Evolutionary conservation across 148 eudicot genomes (phyloP).

Genomic region (Gaultheria prostrata): DNA sequence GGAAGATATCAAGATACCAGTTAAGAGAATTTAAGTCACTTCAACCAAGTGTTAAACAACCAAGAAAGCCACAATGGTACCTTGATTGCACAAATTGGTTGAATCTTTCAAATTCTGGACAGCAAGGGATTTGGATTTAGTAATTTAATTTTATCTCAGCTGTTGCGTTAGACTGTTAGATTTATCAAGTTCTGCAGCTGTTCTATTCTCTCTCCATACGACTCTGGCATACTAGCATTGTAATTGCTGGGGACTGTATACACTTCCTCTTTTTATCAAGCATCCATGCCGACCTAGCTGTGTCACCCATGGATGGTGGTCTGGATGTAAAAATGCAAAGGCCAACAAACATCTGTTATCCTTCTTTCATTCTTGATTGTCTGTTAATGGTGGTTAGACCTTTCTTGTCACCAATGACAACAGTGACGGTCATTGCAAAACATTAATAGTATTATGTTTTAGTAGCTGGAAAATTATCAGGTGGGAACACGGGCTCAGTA

Average conservation of each 20-base stretch:
- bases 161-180: slow-evolving; percentile 5
- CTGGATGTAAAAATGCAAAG: too few species aligned
- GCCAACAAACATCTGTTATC: background rate
- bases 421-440: background rate
- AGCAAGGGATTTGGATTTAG: background rate
- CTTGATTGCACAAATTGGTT: background rate
- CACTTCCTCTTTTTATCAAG: background rate
- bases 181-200: background rate
- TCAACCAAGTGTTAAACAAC: background rate
- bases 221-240: background rate
- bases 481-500: background rate
- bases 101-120: background rate
- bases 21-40: background rate
- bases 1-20: background rate
- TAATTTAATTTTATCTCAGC: background rate
- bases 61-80: background rate
- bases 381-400: slow-evolving; percentile 5
- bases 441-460: background rate
- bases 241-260: background rate
- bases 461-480: slow-evolving; percentile 1
- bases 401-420: background rate
- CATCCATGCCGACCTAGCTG: background rate
- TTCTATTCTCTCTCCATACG: background rate
- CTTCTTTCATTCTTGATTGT: background rate
- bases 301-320: background rate